Evolutionary conservation across 345 rosid genomes (phyloP).

Genomic region (Noccaea bulbosa): DNA sequence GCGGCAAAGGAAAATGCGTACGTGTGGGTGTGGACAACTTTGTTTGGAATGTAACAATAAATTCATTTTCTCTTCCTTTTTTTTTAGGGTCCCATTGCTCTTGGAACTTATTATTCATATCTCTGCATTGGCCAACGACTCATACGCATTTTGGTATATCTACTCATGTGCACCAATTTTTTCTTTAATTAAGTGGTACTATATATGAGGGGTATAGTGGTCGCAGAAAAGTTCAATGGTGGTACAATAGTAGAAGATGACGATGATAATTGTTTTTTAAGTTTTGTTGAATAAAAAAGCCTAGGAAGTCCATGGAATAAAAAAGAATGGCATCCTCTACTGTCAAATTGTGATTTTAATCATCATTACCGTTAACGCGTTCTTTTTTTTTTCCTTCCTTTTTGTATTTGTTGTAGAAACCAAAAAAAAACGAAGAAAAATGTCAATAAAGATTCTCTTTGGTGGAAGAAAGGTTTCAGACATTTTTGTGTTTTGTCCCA

Average conservation of each 20-base stretch:
- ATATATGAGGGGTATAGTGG: neutral
- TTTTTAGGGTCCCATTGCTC: slow-evolving; percentile 21
- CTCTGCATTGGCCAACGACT: slow-evolving; percentile 5
- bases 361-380: slow-evolving; percentile 42
- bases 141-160: slow-evolving; percentile 6
- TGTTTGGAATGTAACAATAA: slow-evolving; percentile 25
- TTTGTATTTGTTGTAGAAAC: slow-evolving; percentile 22
- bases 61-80: neutral
- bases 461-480: slow-evolving; percentile 39
- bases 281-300: no score
- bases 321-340: neutral
- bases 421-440: slow-evolving; percentile 21
- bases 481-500: slow-evolving; percentile 54
- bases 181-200: no score
- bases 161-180: no score
- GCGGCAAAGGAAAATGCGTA: slow-evolving; percentile 4
- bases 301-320: slow-evolving; percentile 8
- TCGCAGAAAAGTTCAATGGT: neutral
- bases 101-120: neutral
- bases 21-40: slow-evolving; percentile 38
- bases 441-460: slow-evolving; percentile 39
- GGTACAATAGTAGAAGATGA: neutral
- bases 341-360: neutral
- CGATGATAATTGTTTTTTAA: no score
- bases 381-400: slow-evolving; percentile 11